Conservation (phyloP, 768 basidiomycete genomes). For the Russula lepida region DNA sequence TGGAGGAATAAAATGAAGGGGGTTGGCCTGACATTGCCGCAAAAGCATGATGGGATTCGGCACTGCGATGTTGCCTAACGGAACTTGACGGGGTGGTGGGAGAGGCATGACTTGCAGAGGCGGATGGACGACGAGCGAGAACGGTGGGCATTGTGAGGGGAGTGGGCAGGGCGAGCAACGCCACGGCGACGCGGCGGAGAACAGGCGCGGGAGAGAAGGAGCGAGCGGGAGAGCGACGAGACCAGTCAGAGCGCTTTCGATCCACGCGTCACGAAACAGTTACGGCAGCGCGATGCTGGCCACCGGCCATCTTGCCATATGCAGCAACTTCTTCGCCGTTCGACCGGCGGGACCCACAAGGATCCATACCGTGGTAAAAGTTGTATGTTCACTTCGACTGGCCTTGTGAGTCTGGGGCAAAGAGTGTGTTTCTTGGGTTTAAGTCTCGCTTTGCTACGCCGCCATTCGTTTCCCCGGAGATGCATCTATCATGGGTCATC, state of each 20-base stretch:
- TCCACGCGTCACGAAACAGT: not conserved
- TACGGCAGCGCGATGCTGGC: not conserved
- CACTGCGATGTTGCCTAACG: slow-evolving; percentile 50
- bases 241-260: not conserved
- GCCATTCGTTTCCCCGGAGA: not conserved
- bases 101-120: slow-evolving; percentile 37
- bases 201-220: not conserved
- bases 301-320: not conserved
- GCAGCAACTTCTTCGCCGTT: not conserved
- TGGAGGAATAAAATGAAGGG: slow-evolving; percentile 30
- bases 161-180: not conserved
- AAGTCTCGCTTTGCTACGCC: not conserved
- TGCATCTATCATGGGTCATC: not conserved
- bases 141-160: slow-evolving; percentile 23
- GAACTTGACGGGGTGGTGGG: slow-evolving; percentile 29
- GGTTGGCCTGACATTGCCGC: slow-evolving; percentile 16
- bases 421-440: not conserved
- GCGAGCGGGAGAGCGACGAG: not conserved
- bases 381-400: not conserved
- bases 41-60: slow-evolving; percentile 39
- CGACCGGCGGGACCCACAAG: slow-evolving; percentile 25
- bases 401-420: not conserved
- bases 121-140: slow-evolving; percentile 57
- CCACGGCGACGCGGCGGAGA: not conserved
- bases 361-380: slow-evolving; percentile 22